These are phyloP conservation scores for Boletellus ananas DNA, from an alignment of 768 basidiomycete species.

Conservation along the genomic window DNA sequence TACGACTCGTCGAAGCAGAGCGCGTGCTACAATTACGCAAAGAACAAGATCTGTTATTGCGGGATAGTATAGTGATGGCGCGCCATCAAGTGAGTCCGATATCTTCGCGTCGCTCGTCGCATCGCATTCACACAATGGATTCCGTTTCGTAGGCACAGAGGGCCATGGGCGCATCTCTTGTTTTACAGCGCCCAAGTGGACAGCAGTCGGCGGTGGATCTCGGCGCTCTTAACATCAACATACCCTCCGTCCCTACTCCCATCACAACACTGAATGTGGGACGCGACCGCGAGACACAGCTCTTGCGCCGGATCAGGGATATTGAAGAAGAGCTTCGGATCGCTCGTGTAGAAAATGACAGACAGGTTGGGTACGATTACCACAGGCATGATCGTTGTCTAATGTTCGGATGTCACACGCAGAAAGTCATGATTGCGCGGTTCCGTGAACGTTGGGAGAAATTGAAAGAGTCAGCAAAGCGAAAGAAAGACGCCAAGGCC, in stretches of 20 bases:
- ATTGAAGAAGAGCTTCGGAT: constrained; percentile 73
- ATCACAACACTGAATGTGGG: constrained; percentile 49
- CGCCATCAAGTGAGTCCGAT: constrained; percentile 55
- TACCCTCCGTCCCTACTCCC: constrained; percentile 44
- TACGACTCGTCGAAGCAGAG: constrained; percentile 58
- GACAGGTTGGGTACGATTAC: constrained; percentile 52
- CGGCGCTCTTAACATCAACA: constrained; percentile 53
- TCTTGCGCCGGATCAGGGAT: constrained; percentile 57
- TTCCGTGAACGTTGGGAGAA: constrained; percentile 89
- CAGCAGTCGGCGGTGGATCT: constrained; percentile 47
- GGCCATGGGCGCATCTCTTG: constrained; percentile 66
- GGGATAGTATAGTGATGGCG: constrained; percentile 75
- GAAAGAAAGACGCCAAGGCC: constrained; percentile 73
- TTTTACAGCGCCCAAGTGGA: constrained; percentile 44
- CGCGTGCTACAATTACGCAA: constrained; percentile 62
- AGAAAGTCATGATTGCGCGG: constrained; percentile 81
- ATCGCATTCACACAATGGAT: constrained; percentile 3
- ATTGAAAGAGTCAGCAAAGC: constrained; percentile 81
- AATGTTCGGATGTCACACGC: constrained; percentile 17
- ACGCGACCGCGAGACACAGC: constrained; percentile 53
- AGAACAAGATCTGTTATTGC: constrained; percentile 75
- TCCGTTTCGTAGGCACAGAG: constrained; percentile 60
- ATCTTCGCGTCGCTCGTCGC: not conserved
- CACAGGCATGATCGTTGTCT: constrained; percentile 7
- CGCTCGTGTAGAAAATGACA: constrained; percentile 71